Conservation (phyloP, 106 monocot species). For the Chionographis japonica region DNA sequence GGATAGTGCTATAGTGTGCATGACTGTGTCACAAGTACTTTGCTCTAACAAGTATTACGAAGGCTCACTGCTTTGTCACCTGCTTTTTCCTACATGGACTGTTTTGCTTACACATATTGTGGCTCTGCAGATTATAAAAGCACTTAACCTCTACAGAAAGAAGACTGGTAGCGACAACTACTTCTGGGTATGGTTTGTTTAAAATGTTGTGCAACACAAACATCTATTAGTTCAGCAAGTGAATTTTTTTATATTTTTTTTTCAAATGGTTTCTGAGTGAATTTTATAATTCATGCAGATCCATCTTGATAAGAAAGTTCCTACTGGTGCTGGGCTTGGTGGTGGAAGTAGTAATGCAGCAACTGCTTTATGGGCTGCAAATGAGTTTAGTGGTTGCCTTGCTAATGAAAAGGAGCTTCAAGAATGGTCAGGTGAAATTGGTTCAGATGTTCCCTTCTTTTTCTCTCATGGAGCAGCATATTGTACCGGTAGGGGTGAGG, state of each 20-base stretch:
- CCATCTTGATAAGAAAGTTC: constrained; percentile 96
- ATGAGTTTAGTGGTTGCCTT: constrained; percentile 78
- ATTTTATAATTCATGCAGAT: constrained; percentile 34
- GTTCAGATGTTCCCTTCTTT: constrained; percentile 97
- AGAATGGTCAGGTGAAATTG: constrained; percentile 94
- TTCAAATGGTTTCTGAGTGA: not conserved
- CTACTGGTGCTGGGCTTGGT: constrained; percentile 97
- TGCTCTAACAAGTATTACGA: no score
- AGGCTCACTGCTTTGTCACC: not conserved
- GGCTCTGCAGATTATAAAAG: constrained; percentile 82
- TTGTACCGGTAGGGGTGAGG: constrained; percentile 98
- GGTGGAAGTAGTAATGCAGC: constrained; percentile 99
- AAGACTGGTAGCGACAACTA: constrained; percentile 88
- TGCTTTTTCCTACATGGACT: not conserved
- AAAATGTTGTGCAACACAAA: not conserved
- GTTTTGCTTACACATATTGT: not conserved
- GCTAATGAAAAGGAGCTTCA: constrained; percentile 90
- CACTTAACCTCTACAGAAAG: constrained; percentile 90
- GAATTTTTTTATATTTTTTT: not conserved
- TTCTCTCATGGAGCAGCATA: constrained; percentile 96
- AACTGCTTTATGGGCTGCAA: constrained; percentile 98
- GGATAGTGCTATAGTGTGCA: no score
- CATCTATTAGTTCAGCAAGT: not conserved
- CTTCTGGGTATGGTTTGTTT: constrained; percentile 64
- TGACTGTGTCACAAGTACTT: no score